These are phyloP conservation scores for Xylaria sp. DNA, from an alignment of 2,329 filamentous ascomycete genomes.

Conservation along the genomic window DNA sequence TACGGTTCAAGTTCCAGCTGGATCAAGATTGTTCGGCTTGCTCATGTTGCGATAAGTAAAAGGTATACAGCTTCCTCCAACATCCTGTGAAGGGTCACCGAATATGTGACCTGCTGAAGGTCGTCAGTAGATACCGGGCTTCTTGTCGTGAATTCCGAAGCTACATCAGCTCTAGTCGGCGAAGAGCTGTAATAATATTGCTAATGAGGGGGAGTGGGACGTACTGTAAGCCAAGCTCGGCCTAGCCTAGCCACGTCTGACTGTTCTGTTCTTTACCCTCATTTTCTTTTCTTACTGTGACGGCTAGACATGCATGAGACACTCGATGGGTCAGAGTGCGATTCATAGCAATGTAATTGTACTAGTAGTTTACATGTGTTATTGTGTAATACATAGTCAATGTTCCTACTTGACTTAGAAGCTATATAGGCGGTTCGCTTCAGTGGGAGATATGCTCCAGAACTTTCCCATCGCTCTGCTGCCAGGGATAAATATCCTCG, in stretches of 20 bases:
- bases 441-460: slow-evolving; percentile 20
- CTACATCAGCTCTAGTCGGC: not conserved
- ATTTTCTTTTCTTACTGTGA: slow-evolving; percentile 9
- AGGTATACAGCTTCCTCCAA: not conserved
- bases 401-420: not conserved
- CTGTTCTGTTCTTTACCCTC: not conserved
- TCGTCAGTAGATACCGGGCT: not conserved
- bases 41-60: not conserved
- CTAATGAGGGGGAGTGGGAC: not conserved
- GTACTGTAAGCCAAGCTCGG: not conserved
- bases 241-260: not conserved
- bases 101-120: not conserved
- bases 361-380: not conserved
- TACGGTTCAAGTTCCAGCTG: not conserved
- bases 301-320: slow-evolving; percentile 7
- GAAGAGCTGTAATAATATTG: not conserved
- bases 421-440: slow-evolving; percentile 6
- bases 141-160: not conserved
- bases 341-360: not conserved
- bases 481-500: slow-evolving; percentile 32
- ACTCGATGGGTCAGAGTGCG: not conserved
- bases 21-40: too few species aligned
- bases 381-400: not conserved
- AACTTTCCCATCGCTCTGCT: slow-evolving; percentile 24
- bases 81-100: not conserved